Percentiles rank a stretch among this genome's conserved stretches.
These are phyloP conservation scores for Letharia lupina DNA, from an alignment of 495 filamentous ascomycete genomes.

Conservation along the genomic window DNA sequence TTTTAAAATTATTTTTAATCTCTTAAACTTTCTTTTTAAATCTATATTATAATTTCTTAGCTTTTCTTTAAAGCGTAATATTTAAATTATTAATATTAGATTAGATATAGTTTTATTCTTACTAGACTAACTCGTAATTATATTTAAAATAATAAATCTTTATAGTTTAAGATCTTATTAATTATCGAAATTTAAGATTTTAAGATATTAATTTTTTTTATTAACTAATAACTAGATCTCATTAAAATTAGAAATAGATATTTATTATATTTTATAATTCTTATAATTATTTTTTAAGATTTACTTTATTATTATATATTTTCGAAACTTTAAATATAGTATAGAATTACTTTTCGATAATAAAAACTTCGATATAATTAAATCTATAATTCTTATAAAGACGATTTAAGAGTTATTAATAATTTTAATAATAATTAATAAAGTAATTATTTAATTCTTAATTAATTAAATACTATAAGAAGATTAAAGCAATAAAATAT, in stretches of 20 bases:
- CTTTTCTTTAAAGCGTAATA: not conserved
- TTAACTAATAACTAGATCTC: not conserved
- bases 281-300: not conserved
- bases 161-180: not conserved
- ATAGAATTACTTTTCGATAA: not conserved
- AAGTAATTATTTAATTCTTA: not conserved
- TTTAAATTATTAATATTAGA: not conserved
- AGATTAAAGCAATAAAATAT: not conserved
- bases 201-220: not conserved
- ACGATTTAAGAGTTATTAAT: not conserved
- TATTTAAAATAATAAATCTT: not conserved
- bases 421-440: not conserved
- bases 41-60: not conserved
- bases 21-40: not conserved
- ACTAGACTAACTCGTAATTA: not conserved
- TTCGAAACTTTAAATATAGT: not conserved
- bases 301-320: not conserved
- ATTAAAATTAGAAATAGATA: not conserved
- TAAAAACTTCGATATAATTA: not conserved
- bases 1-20: not conserved
- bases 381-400: not conserved
- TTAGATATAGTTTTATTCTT: not conserved
- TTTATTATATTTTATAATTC: not conserved
- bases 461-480: not conserved
- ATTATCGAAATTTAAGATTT: not conserved